Evolutionary conservation across 192 early-diverging fungal species (phyloP).

Genomic region (Podila minutissima): DNA sequence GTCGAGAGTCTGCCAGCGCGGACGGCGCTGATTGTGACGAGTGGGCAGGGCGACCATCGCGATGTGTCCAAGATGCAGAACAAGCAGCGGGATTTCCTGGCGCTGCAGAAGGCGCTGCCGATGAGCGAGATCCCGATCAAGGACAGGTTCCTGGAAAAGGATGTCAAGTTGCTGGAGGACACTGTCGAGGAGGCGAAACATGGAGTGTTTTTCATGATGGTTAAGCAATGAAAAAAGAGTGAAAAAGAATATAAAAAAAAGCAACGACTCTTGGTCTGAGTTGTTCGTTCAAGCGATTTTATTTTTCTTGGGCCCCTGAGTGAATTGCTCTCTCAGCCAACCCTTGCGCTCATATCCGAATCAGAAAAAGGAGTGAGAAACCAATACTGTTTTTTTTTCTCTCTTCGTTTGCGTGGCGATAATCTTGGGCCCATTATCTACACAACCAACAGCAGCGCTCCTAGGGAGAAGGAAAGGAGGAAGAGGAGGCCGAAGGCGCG

Average conservation of each 20-base stretch:
- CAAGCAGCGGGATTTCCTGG: slow-evolving; percentile 41
- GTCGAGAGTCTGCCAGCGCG: slow-evolving; percentile 38
- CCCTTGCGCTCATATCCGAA: too few relatives aligned
- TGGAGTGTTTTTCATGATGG: slow-evolving; percentile 37
- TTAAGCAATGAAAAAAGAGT: slow-evolving; percentile 11
- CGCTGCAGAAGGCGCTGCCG: slow-evolving; percentile 25
- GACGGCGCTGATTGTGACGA: slow-evolving; percentile 51
- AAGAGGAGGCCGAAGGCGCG: too few relatives aligned
- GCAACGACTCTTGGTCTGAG: too few relatives aligned
- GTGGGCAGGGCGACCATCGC: slow-evolving; percentile 53
- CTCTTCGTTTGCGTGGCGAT: not conserved
- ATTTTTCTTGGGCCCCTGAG: not conserved
- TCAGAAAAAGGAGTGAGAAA: slow-evolving; percentile 9
- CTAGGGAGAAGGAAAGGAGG: too few relatives aligned
- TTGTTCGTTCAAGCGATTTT: not conserved
- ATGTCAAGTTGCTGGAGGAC: slow-evolving; percentile 24
- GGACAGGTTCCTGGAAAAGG: slow-evolving; percentile 29
- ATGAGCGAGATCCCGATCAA: slow-evolving; percentile 38
- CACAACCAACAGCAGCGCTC: not conserved
- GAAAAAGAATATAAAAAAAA: not conserved
- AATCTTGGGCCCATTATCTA: too few relatives aligned
- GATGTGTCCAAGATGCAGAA: slow-evolving; percentile 41
- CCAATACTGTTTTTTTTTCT: not conserved
- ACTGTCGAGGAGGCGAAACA: slow-evolving; percentile 40
- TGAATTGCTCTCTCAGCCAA: too few relatives aligned